Evolutionary conservation across 495 filamentous ascomycete genomes (phyloP), one percentile per base, ranked within the genome.

Genomic region (Sordaria brevicollis): DNA sequence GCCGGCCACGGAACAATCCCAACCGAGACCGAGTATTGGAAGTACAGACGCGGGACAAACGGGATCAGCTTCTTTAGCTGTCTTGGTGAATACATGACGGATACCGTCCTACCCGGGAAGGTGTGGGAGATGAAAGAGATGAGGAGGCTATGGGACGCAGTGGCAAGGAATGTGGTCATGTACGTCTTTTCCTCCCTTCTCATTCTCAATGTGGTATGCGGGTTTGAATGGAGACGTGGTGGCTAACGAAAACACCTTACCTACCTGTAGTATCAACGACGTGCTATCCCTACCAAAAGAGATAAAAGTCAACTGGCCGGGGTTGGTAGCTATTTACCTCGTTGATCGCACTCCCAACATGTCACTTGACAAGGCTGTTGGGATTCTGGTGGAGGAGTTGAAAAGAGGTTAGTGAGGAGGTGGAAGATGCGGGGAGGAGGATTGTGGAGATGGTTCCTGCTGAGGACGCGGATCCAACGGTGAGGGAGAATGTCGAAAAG

Each of bases 281-380:
- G 21, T 80, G 1, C 36, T 79, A 2, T 80, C 79, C 2, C 31
- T 81, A 6, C 76, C 73, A 31, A 81, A 81, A 54, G 78, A 81
- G 29, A 76, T n/a, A 71, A 72, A 65, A 68, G 76, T 69, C 9
- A 19, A 38, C 72, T 71, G 17, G 67, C 72, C 38, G 69, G 74
- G 11, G 70, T 34, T 70, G 21, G 35, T 74, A 3, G 70, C 70
- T 3, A 66, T 74, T 13, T 35, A 68, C 19, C 65, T 74, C 38
- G 49, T 70, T 8, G 65, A 70, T 29, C 37, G 65, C 11, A 31
- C 35, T 19, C 11, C 35, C 0, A 62, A 69, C 38, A n/a, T 41
- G 2, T n/a, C 17, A 7, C 21, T 74, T 2, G 67, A 74, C 1
- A 35, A 41, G 3, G 57, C 66, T 17, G 65, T 74, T 6, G 65